Conservation (phyloP, 495 filamentous ascomycete genomes). For the Letharia columbiana region DNA sequence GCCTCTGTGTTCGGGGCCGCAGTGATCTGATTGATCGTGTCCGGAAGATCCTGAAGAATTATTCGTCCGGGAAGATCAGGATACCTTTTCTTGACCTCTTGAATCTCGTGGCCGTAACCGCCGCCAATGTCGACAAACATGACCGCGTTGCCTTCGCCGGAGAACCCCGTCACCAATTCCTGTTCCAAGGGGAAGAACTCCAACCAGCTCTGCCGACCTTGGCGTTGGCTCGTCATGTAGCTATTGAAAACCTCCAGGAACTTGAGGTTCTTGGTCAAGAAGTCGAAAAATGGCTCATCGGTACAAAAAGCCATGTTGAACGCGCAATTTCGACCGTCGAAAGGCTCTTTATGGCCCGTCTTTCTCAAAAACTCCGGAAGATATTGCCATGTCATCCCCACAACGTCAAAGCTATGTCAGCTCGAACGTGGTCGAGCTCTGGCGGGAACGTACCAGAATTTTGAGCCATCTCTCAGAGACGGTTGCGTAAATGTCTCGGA, state of each 20-base stretch:
- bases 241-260: neutral
- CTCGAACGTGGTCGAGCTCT: too few species aligned
- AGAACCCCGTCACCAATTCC: neutral
- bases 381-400: too few species aligned
- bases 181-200: neutral
- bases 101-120: neutral
- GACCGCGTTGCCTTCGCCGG: neutral
- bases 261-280: neutral
- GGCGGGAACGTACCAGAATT: too few species aligned
- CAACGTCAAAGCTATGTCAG: too few species aligned
- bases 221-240: neutral
- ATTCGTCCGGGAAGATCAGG: neutral
- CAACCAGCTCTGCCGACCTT: neutral
- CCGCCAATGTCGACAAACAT: neutral
- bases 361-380: too few species aligned
- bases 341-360: too few species aligned
- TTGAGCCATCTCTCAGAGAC: too few species aligned
- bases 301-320: too few species aligned
- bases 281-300: neutral
- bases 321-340: too few species aligned
- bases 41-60: neutral
- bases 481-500: too few species aligned
- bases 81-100: neutral
- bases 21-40: neutral
- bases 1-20: neutral